Evolutionary conservation across 1,284 basidiomycete genomes (phyloP).

Genomic region (Ustilago shanxiensis): DNA sequence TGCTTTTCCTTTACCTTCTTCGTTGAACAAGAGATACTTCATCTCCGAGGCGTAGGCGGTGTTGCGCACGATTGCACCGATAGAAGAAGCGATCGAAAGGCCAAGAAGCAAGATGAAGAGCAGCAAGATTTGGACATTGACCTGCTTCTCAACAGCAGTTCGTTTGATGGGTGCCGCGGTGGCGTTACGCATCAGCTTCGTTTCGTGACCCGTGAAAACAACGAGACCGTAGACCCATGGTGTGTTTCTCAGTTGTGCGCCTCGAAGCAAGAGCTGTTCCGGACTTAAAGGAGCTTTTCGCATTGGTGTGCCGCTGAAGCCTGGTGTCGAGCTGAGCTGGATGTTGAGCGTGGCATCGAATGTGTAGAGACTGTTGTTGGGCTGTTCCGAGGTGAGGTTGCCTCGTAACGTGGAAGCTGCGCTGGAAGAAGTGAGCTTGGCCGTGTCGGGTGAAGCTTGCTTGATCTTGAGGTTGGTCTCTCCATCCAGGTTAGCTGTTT

Average conservation of each 20-base stretch:
- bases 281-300: constrained; percentile 84
- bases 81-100: constrained; percentile 88
- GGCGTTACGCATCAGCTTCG: constrained; percentile 92
- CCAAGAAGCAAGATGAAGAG: constrained; percentile 88
- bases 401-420: constrained; percentile 83
- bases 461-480: constrained; percentile 99
- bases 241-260: constrained; percentile 95
- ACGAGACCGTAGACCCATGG: constrained; percentile 95
- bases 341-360: constrained; percentile 84
- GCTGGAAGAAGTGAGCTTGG: constrained; percentile 81
- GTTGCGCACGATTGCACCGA: constrained; percentile 83
- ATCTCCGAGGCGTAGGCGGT: constrained; percentile 57
- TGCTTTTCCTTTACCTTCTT: constrained; percentile 64
- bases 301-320: constrained; percentile 65
- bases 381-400: constrained; percentile 90
- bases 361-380: constrained; percentile 97
- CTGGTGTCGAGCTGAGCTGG: constrained; percentile 59
- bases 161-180: constrained; percentile 95
- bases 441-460: constrained; percentile 87
- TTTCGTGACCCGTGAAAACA: constrained; percentile 97
- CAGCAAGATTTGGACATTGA: constrained; percentile 97
- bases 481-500: constrained; percentile 96
- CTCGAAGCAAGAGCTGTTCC: constrained; percentile 92
- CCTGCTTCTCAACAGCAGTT: constrained; percentile 94
- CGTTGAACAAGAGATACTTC: constrained; percentile 61